Percentiles rank a stretch among this genome's conserved stretches.
Evolutionary conservation across 768 basidiomycete genomes (phyloP).

Genomic region (Chiua virens): DNA sequence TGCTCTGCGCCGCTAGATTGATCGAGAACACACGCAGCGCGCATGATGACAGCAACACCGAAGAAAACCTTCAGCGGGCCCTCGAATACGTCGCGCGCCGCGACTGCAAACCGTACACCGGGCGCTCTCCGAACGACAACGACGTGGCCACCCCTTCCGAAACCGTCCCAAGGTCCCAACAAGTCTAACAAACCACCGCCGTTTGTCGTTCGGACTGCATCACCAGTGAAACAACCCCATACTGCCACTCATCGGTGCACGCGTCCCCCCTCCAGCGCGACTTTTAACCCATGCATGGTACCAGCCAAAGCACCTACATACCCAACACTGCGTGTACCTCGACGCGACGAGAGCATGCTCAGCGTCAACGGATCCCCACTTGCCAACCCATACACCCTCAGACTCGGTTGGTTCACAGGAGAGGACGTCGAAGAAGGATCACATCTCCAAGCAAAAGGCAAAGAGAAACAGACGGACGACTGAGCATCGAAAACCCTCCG

Average conservation of each 20-base stretch:
- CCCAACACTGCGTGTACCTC: constrained; percentile 59
- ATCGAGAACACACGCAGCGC: constrained; percentile 35
- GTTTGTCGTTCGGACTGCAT: constrained; percentile 43
- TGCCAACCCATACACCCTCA: constrained; percentile 73
- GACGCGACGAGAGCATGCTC: constrained; percentile 75
- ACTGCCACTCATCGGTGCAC: too few species aligned
- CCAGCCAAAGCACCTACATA: constrained; percentile 40
- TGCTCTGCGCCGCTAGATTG: not conserved
- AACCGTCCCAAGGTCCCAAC: constrained; percentile 36
- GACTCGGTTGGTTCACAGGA: constrained; percentile 54
- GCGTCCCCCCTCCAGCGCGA: constrained; percentile 58
- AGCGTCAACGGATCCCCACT: constrained; percentile 83
- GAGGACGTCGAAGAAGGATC: constrained; percentile 28
- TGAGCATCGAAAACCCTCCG: constrained; percentile 13
- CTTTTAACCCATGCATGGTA: constrained; percentile 73
- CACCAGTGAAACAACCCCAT: constrained; percentile 47
- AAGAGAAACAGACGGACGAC: constrained; percentile 16
- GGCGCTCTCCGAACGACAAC: constrained; percentile 32
- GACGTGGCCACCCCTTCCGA: constrained; percentile 27
- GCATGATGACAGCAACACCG: constrained; percentile 47
- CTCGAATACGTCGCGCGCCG: constrained; percentile 42
- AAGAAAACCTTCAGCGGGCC: constrained; percentile 45
- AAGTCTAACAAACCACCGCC: constrained; percentile 29
- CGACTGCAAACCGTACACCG: constrained; percentile 44
- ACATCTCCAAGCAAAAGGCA: constrained; percentile 21